These are phyloP conservation scores for Leishmania amazonensis DNA, from an alignment of 208 protist genomes.

Conservation along the genomic window DNA sequence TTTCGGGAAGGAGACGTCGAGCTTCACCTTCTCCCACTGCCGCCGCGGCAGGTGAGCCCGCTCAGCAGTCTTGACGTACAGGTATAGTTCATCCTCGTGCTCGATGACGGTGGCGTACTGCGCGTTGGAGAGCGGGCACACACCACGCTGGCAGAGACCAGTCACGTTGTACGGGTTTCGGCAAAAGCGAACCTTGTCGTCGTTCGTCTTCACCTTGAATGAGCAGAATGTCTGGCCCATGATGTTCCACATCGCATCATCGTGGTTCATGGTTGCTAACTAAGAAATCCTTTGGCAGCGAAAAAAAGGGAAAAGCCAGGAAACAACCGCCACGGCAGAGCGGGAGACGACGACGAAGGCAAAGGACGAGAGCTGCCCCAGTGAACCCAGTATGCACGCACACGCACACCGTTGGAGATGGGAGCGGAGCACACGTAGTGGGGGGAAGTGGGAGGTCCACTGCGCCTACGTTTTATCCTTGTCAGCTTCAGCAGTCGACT, in stretches of 20 bases:
- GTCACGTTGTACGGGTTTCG: constrained; percentile 99
- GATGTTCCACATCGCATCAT: constrained; percentile 94
- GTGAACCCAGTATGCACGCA: not conserved
- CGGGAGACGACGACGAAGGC: not conserved
- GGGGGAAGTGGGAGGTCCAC: not conserved
- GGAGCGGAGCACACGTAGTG: not conserved
- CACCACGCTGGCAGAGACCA: constrained; percentile 96
- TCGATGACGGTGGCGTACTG: constrained; percentile 99
- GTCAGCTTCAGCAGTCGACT: not conserved
- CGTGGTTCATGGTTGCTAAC: constrained; percentile 85
- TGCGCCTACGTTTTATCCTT: not conserved
- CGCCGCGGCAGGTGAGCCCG: constrained; percentile 97
- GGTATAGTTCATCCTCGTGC: constrained; percentile 96
- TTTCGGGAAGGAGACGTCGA: constrained; percentile 96
- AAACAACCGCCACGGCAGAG: not conserved
- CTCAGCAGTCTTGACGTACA: constrained; percentile 99
- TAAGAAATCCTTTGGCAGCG: not conserved
- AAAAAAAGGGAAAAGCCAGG: not conserved
- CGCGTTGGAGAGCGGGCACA: constrained; percentile 98
- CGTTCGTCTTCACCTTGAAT: constrained; percentile 92
- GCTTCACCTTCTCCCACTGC: constrained; percentile 98
- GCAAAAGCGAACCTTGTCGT: constrained; percentile 97
- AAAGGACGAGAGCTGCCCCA: not conserved
- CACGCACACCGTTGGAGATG: not conserved
- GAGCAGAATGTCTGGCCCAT: constrained; percentile 94